phyloP scores from a whole-genome alignment of 2,329 filamentous ascomycete species.

The Apiospora sp. region DNA sequence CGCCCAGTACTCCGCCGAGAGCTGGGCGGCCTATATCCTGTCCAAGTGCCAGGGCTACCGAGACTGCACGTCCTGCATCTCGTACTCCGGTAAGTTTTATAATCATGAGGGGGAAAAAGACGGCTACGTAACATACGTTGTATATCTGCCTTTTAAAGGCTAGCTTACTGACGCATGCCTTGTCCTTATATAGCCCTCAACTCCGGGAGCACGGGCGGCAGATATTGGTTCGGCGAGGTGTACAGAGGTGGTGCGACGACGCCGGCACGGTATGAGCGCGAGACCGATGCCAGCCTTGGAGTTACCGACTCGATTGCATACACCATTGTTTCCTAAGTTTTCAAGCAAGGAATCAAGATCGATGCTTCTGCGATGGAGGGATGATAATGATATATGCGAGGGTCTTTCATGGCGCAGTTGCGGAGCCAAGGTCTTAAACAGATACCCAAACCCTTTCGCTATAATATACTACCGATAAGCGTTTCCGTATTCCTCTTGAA shows the following conservation, averaged over 20 bases:
- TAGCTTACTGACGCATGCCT: background rate
- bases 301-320: conserved; percentile 22
- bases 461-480: background rate
- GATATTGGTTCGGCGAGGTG: conserved; percentile 26
- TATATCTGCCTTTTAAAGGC: no score
- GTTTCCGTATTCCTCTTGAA: background rate
- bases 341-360: no score
- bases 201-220: conserved; percentile 21
- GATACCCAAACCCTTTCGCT: background rate
- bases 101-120: no score
- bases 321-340: conserved; percentile 8
- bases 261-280: conserved; percentile 9
- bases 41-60: conserved; percentile 15
- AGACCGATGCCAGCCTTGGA: background rate
- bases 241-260: conserved; percentile 22
- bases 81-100: conserved; percentile 14
- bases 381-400: background rate
- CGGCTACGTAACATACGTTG: no score
- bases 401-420: background rate
- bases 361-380: background rate
- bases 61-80: conserved; percentile 20
- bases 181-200: background rate
- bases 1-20: conserved; percentile 23
- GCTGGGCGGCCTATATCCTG: conserved; percentile 22
- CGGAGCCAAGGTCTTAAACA: background rate